Evolutionary conservation across 2,329 filamentous ascomycete species (phyloP).

Genomic region (Thyridium curvatum): DNA sequence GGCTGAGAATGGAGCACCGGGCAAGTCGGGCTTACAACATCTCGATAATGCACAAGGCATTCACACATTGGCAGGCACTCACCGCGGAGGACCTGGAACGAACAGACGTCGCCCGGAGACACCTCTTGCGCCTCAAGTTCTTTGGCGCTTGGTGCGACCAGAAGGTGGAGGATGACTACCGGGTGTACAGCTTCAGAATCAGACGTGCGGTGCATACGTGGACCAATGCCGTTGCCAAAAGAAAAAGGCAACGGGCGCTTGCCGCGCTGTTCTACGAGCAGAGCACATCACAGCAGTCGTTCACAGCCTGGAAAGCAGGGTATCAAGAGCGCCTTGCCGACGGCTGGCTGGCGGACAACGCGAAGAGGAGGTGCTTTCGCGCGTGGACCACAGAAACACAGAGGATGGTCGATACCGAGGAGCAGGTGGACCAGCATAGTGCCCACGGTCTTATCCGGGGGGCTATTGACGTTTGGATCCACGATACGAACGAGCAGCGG

Average conservation of each 20-base stretch:
- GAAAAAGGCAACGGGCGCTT: conserved; percentile 35
- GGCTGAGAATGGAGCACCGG: conserved; percentile 43
- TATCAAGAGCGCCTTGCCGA: background rate
- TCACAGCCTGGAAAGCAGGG: conserved; percentile 4
- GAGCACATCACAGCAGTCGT: conserved; percentile 18
- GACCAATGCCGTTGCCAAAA: conserved; percentile 35
- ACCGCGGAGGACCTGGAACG: conserved; percentile 59
- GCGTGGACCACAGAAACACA: background rate
- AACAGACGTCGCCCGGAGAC: conserved; percentile 61
- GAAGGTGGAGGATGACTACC: no score
- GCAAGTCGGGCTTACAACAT: conserved; percentile 59
- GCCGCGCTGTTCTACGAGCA: conserved; percentile 11
- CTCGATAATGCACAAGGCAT: conserved; percentile 57
- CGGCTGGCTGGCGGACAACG: background rate
- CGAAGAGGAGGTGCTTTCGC: background rate
- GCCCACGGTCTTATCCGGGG: no score
- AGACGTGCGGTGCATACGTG: no score
- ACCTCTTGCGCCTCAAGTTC: conserved; percentile 62
- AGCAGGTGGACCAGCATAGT: no score
- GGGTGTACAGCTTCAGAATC: no score
- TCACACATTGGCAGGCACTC: conserved; percentile 63
- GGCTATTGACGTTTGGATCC: no score
- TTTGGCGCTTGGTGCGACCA: conserved; percentile 56
- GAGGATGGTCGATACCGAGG: background rate
- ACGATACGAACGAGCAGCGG: no score